phyloP scores from a whole-genome alignment of 108 stramenopile species.

The Cylindrotheca closterium region DNA sequence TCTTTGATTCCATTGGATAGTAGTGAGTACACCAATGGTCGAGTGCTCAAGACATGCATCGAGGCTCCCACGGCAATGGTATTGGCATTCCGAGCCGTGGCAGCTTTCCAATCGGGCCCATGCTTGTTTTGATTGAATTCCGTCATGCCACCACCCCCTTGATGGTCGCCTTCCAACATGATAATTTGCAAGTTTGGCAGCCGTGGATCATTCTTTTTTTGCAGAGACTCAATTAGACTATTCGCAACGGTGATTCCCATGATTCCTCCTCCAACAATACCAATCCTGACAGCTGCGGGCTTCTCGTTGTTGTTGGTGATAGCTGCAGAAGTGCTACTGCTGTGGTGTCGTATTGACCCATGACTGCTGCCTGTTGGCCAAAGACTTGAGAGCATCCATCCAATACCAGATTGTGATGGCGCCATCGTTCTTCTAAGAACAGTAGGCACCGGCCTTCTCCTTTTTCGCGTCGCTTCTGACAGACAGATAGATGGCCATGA shows the following conservation, averaged over 20 bases:
- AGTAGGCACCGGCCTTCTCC: too few species aligned
- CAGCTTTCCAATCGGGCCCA: conserved; percentile 39
- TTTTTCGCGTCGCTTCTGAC: too few species aligned
- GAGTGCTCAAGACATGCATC: conserved; percentile 48
- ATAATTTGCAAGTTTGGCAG: not conserved
- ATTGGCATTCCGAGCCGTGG: conserved; percentile 54
- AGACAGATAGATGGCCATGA: too few species aligned
- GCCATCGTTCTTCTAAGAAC: too few species aligned
- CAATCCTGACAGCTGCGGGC: too few species aligned
- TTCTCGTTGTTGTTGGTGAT: not conserved
- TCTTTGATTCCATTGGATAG: conserved; percentile 1
- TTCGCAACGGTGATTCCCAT: conserved; percentile 5
- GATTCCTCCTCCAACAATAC: conserved; percentile 12
- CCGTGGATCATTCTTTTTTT: not conserved
- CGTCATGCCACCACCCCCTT: not conserved
- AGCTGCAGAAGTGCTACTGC: too few species aligned
- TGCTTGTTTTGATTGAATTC: not conserved
- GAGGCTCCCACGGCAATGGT: conserved; percentile 41
- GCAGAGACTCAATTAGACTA: not conserved
- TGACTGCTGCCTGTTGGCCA: too few species aligned
- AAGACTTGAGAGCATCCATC: too few species aligned
- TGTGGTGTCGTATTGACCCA: too few species aligned
- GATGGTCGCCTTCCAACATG: not conserved
- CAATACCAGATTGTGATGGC: too few species aligned
- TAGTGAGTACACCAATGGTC: conserved; percentile 25